A percentile compares a stretch with the other conserved stretches of the same genome.
Conservation (phyloP, 192 early-diverging fungal species). For the Gigaspora rosea region DNA sequence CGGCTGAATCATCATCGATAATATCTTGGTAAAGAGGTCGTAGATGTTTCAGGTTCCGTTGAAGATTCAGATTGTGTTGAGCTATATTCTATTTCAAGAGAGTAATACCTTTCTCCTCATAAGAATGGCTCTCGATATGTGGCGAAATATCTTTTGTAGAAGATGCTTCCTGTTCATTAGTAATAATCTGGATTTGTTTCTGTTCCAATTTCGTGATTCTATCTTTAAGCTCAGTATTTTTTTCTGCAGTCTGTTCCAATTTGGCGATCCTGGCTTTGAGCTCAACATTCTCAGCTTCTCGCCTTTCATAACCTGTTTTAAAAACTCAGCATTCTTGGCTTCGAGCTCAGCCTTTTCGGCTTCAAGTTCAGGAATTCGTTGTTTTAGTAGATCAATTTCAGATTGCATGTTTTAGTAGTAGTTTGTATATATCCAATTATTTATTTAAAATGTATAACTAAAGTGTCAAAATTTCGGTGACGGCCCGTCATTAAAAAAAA, state of each 20-base stretch:
- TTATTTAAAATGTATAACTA: slow-evolving; percentile 12
- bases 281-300: slow-evolving; percentile 3
- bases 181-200: too few relatives aligned
- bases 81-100: slow-evolving; percentile 14
- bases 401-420: not conserved
- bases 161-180: too few relatives aligned
- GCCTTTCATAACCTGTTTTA: not conserved
- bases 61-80: slow-evolving; percentile 13
- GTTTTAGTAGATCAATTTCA: not conserved
- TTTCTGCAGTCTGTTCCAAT: too few relatives aligned
- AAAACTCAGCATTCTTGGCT: not conserved
- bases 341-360: not conserved
- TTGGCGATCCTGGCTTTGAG: not conserved
- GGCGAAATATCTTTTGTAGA: not conserved
- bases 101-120: slow-evolving; percentile 9
- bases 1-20: not conserved
- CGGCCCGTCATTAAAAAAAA: not conserved
- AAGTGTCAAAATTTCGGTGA: not conserved
- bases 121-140: slow-evolving; percentile 5
- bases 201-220: too few relatives aligned
- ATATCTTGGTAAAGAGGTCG: slow-evolving; percentile 7
- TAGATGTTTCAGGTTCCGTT: slow-evolving; percentile 15
- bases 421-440: not conserved
- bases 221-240: too few relatives aligned
- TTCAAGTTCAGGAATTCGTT: not conserved